Conservation (phyloP, 2,329 filamentous ascomycete species). For the Aspergillus sp. region DNA sequence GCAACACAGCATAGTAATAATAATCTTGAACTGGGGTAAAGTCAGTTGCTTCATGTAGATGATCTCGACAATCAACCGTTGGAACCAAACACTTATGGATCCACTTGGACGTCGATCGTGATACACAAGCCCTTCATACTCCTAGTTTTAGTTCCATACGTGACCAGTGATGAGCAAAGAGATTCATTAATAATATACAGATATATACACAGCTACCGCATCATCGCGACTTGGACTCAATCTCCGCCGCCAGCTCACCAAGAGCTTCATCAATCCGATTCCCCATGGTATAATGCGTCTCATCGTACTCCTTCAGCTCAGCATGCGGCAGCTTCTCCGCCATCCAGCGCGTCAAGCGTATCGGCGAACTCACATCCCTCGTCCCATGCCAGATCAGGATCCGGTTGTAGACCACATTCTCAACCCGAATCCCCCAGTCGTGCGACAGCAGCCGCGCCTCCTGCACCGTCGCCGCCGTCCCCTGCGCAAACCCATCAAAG, state of each 20-base stretch:
- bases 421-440: conserved; percentile 29
- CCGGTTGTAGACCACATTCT: conserved; percentile 23
- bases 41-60: too few species aligned
- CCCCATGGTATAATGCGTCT: conserved; percentile 22
- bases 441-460: conserved; percentile 27
- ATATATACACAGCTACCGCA: too few species aligned
- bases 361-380: conserved; percentile 26
- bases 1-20: too few species aligned
- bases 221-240: background rate
- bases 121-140: too few species aligned
- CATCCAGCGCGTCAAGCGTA: conserved; percentile 39
- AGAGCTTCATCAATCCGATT: background rate
- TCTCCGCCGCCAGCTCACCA: background rate
- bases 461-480: conserved; percentile 20
- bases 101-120: too few species aligned
- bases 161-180: too few species aligned
- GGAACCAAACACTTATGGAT: too few species aligned
- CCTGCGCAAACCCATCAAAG: conserved; percentile 29
- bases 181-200: too few species aligned
- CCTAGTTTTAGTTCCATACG: too few species aligned
- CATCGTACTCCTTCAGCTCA: conserved; percentile 32
- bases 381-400: conserved; percentile 30
- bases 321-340: conserved; percentile 35
- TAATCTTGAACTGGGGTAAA: too few species aligned
- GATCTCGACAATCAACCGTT: too few species aligned